phyloP scores from a whole-genome alignment of 1,139 yeast species.

The Maudiozyma humilis region DNA sequence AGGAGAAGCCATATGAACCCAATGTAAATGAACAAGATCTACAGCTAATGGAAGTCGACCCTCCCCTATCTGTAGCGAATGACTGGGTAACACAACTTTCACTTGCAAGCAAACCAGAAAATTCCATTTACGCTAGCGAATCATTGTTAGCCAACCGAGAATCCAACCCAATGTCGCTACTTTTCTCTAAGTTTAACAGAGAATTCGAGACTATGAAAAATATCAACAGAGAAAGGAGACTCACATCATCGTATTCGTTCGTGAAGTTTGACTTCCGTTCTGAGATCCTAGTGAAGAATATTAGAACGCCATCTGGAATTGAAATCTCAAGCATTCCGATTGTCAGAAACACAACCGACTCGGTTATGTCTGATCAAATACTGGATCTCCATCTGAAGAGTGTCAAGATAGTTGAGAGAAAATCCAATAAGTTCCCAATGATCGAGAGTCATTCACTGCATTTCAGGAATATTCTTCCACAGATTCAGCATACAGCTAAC shows the following conservation, averaged over 20 bases:
- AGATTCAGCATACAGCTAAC: slow-evolving; percentile 12
- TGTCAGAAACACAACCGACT: neutral
- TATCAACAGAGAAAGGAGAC: slow-evolving; percentile 27
- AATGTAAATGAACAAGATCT: slow-evolving; percentile 40
- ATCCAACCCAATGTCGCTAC: slow-evolving; percentile 32
- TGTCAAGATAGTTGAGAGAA: slow-evolving; percentile 17
- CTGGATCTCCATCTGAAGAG: slow-evolving; percentile 15
- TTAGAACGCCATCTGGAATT: slow-evolving; percentile 8
- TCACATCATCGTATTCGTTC: slow-evolving; percentile 19
- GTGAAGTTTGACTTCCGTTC: slow-evolving; percentile 24
- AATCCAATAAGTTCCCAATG: slow-evolving; percentile 30
- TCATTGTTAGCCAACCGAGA: slow-evolving; percentile 21
- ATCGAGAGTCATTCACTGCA: slow-evolving; percentile 22
- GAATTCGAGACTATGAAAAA: slow-evolving; percentile 23
- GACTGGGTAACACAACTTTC: slow-evolving; percentile 61
- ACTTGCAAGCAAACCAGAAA: slow-evolving; percentile 42
- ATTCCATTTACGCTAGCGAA: slow-evolving; percentile 39
- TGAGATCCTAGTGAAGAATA: slow-evolving; percentile 15
- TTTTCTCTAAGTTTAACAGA: slow-evolving; percentile 46
- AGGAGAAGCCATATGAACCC: slow-evolving; percentile 67
- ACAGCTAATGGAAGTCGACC: slow-evolving; percentile 34
- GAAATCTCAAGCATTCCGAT: neutral
- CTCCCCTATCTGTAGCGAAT: slow-evolving; percentile 42
- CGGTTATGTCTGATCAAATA: slow-evolving; percentile 9
- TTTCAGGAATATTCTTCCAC: slow-evolving; percentile 18